Base-by-base conservation (phyloP, 2,329 filamentous ascomycete species). In the Orbilia oligospora region DNA sequence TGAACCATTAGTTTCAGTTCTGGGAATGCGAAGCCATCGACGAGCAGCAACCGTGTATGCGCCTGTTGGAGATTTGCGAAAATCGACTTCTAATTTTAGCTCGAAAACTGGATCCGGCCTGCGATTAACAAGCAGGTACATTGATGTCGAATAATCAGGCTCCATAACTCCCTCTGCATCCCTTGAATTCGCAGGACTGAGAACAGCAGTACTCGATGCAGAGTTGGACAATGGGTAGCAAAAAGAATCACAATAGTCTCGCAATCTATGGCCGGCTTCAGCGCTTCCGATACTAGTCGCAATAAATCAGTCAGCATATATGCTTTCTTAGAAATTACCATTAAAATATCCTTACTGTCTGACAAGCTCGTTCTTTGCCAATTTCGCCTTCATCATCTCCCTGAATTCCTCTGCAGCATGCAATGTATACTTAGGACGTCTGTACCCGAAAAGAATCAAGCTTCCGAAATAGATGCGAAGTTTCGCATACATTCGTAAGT, bases 401-500 rank as follows among this genome's bases (percentile, higher is more conserved):
- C 67, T 65, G 46, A 81, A 82, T 9, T 80, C 77, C 27, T 81
- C 77, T 2, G 81, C 24, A 30, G 70, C 49, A 67, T 82, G 81
- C 2, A 67, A 9, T 3, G 51, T 51, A 46, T 56, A 36, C 27
- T 76, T 71, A 8, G 75, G 63, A 18, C 51, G 46, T 41, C 66
- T 80, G 79, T 82, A 82, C 18, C 75, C 76, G 41, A 81, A 82
- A 16, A 82, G 46, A n/a, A 82, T 79, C 53, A 81, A 51, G 3
- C 75, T 80, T 27, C 81, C 81, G 70, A 82, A 82, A 55, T 82
- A 80, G 3, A 82, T 70, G 22, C 81, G 81, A 53, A 82, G 55
- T 38, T 76, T 80, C 8, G 66, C 79, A 77, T 81, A 76, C 16
- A 78, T 80, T 33, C 80, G 81, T 24, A 76, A 58, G 58, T 82